Percentiles rank a stretch among this genome's conserved stretches.
Evolutionary conservation across 2,329 filamentous ascomycete species (phyloP).

Genomic region (Cladosporium oxysporum): DNA sequence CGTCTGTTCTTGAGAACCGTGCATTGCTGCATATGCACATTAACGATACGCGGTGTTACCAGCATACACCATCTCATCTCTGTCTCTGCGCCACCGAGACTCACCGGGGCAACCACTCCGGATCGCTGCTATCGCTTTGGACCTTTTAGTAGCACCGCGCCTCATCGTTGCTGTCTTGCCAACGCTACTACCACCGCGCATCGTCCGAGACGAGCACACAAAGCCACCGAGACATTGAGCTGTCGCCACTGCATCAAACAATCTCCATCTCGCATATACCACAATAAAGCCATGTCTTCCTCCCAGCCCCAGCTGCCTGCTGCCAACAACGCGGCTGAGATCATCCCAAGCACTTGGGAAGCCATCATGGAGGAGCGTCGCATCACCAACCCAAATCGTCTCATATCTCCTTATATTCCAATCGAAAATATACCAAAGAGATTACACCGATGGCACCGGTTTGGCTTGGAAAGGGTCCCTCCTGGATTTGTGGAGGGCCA

Average conservation of each 20-base stretch:
- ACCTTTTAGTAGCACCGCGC: neutral
- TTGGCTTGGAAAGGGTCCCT: neutral
- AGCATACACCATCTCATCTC: neutral
- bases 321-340: neutral
- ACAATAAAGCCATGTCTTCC: neutral
- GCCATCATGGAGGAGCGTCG: neutral
- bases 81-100: neutral
- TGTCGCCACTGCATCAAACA: neutral
- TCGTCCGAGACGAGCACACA: neutral
- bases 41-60: neutral
- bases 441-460: neutral
- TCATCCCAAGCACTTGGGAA: neutral
- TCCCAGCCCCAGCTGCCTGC: neutral
- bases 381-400: neutral
- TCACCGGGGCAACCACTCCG: neutral
- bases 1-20: neutral
- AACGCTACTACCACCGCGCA: neutral
- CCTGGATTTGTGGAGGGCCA: neutral
- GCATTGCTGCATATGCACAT: neutral
- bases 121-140: neutral
- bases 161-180: neutral
- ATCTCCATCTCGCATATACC: neutral
- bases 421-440: neutral
- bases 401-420: neutral
- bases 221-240: neutral